Evolutionary conservation across 1,284 basidiomycete genomes (phyloP), one percentile per base, ranked within the genome.

Genomic region (Kwoniella shivajii): DNA sequence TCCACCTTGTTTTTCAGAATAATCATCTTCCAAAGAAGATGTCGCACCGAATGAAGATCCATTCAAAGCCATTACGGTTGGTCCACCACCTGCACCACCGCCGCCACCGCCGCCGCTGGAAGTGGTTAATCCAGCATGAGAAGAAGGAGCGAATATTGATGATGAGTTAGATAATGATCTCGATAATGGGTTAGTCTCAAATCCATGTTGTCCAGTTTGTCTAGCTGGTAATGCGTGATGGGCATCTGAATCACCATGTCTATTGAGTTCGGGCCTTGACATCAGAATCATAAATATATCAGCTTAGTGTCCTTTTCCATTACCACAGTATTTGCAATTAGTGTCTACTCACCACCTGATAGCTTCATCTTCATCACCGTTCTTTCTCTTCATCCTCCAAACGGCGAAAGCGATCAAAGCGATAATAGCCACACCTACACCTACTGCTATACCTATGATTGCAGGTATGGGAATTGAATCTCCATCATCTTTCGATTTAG

Each of bases 21-120:
- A 72, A 26, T 56, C 52, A 43, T 71, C 69, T 56, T 74, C 66
- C 29, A 62, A 60, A 5, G 84, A 80, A 2, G 89, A 80, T 68
- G 92, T 92, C 47, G 86, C 80, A 4, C 91, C 91, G 56, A 10
- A 65, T 0, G 90, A 92, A 44, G 89, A 85, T 1, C 89, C 84
- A 68, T 92, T 92, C 82, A 93, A 92, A 68, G 86, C 85, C 5
- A 89, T 89, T 1, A 66, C 52, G 34, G 83, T 81, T 6, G 81
- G 76, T 30, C 78, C 74, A 38, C 79, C 66, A 3, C 78, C 67
- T 3, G 79, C 72, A 37, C 79, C 57, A 27, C 39, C 33, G 4
- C 51, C 51, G 6, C 30, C 31, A 5, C 41, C 51, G 29, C 50
- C 50, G n/a, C 51, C 41, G 33, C n/a, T n/a, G n/a, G n/a, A n/a